These are phyloP conservation scores for Colletotrichum sp. DNA, from an alignment of 2,329 filamentous ascomycete species.

Conservation along the genomic window DNA sequence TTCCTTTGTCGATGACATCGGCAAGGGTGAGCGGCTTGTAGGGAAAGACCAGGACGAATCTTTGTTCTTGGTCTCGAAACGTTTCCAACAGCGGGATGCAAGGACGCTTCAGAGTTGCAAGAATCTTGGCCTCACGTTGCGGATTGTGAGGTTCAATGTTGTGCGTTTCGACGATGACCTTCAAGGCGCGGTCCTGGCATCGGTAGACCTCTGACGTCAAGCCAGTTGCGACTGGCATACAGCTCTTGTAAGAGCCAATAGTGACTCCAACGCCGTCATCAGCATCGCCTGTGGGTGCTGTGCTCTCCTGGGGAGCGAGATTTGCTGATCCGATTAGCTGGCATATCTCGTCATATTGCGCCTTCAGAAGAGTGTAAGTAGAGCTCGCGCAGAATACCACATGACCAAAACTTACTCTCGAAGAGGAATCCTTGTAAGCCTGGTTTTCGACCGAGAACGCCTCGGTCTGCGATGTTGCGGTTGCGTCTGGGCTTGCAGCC, in stretches of 20 bases:
- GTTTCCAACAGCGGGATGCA: constrained; percentile 73
- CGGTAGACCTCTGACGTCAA: constrained; percentile 86
- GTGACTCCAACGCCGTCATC: constrained; percentile 39
- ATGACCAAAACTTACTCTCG: background rate
- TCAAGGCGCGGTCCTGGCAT: constrained; percentile 70
- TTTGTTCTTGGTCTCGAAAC: constrained; percentile 73
- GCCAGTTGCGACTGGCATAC: constrained; percentile 65
- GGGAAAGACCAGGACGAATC: constrained; percentile 83
- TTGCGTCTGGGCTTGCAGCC: background rate
- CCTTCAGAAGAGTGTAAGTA: background rate
- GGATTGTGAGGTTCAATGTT: constrained; percentile 85
- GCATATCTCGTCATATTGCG: constrained; percentile 46
- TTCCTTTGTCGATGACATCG: constrained; percentile 62
- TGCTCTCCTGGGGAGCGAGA: background rate
- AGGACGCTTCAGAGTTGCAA: constrained; percentile 61
- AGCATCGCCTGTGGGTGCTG: background rate
- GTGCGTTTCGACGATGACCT: constrained; percentile 79
- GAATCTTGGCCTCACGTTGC: constrained; percentile 77
- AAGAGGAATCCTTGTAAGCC: constrained; percentile 16
- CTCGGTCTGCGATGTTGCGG: constrained; percentile 19
- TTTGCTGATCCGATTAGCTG: constrained; percentile 30
- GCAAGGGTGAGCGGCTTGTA: constrained; percentile 79
- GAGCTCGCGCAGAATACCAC: too few relatives aligned
- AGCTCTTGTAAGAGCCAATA: constrained; percentile 61
- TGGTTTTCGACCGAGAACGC: constrained; percentile 22